Evolutionary conservation across 495 filamentous ascomycete species (phyloP), one percentile per base, ranked within the genome.

Genomic region (Penicillium diatomitis): DNA sequence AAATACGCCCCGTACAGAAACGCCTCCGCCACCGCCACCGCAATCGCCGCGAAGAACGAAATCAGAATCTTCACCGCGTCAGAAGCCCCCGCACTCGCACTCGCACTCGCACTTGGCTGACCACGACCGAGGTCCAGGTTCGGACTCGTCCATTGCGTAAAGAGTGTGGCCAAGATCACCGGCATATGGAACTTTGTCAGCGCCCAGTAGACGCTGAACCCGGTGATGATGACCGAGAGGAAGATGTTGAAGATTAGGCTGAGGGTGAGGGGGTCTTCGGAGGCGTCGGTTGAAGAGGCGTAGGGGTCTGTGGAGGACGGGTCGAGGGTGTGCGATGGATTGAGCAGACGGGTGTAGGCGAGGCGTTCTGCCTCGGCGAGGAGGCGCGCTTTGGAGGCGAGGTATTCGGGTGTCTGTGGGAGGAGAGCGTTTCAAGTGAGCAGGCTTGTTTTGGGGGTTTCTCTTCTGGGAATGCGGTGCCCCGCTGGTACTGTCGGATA

Each of bases 1-100:
- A 95, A 65, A 68, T 95, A 98, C 5, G 88, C 87, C 8, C 78
- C 81, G 65, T 97, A 96, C 35, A 97, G 80, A 27, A 83, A 82
- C 7, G 92, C 84, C 65, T 98, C 92, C 4, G 89, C 90, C 40
- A 94, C 71, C 3, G 84, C 90, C 27, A 96, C 87, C 12, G 87
- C 51, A 35, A 74, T 11, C 28, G 68, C 70, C 28, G 60, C 65
- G 52, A 65, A 62, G 8, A 75, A 39, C 31, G 69, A 64, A 5
- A 74, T n/a, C 4, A 74, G 40, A 9, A 74, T 69, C 12, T 60
- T 54, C 28, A 71, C 63, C 9, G 68, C 59, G 47, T 72, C 67
- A 4, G 62, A 62, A 20, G 58, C 51, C 7, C 68, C 58, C 12
- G 33, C 44, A 9, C 36, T 30, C 32, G 38, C 11, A 2, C 5